Percentiles rank a stretch among this genome's conserved stretches.
Evolutionary conservation across 73 alveolate genomes (phyloP).

Genomic region (Paramecium biaurelia): DNA sequence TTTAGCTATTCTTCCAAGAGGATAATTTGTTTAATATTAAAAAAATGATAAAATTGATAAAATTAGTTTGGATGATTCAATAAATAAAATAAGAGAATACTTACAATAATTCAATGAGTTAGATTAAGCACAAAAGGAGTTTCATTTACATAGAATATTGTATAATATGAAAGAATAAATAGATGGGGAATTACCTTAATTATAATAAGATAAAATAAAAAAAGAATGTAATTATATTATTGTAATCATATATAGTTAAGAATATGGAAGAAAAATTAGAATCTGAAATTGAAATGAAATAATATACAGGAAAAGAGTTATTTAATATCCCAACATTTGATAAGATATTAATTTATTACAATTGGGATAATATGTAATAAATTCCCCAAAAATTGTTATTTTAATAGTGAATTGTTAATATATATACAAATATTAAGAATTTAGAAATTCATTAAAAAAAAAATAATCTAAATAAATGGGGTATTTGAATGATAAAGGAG

Average conservation of each 20-base stretch:
- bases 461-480: conserved; percentile 31
- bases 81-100: not conserved
- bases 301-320: not conserved
- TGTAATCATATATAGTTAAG: not conserved
- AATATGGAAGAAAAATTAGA: not conserved
- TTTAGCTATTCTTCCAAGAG: not conserved
- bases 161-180: not conserved
- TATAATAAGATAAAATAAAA: not conserved
- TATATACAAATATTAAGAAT: not conserved
- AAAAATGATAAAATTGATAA: not conserved
- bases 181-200: not conserved
- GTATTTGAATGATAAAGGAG: conserved; percentile 46
- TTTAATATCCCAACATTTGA: not conserved
- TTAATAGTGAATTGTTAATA: not conserved
- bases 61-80: not conserved
- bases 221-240: not conserved
- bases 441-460: not conserved
- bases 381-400: not conserved
- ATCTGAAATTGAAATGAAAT: not conserved
- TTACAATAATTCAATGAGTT: not conserved
- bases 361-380: not conserved
- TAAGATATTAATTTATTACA: not conserved
- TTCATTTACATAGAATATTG: not conserved
- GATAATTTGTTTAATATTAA: not conserved
- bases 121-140: not conserved